A percentile compares a stretch with the other conserved stretches of the same genome.
phyloP scores from a whole-genome alignment of 345 rosid species.

The Citrus australasica region DNA sequence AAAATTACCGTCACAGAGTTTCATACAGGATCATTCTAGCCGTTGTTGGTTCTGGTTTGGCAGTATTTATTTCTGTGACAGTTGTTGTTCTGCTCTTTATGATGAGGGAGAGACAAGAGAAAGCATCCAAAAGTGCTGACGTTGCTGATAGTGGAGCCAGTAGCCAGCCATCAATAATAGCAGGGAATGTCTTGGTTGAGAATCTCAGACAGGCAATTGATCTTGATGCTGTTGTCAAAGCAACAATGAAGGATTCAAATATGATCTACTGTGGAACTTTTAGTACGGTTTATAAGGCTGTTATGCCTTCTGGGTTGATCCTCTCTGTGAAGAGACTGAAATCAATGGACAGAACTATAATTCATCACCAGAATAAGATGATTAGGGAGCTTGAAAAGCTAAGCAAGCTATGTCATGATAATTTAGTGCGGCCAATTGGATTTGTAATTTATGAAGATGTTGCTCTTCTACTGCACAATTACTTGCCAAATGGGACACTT shows the following conservation, averaged over 20 bases:
- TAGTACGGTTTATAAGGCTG: conserved; percentile 83
- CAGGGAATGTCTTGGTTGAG: conserved; percentile 77
- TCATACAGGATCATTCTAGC: conserved; percentile 80
- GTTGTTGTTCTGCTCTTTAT: conserved; percentile 82
- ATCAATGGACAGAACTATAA: conserved; percentile 81
- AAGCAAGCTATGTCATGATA: conserved; percentile 91
- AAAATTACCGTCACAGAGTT: conserved; percentile 68
- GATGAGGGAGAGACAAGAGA: conserved; percentile 97
- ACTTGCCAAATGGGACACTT: conserved; percentile 77
- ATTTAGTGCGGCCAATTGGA: conserved; percentile 77
- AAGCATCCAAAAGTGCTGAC: conserved; percentile 51
- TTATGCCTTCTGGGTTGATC: conserved; percentile 92
- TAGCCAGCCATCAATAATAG: conserved; percentile 60
- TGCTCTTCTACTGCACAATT: conserved; percentile 84
- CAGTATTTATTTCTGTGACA: conserved; percentile 81
- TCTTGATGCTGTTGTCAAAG: conserved; percentile 80
- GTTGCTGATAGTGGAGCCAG: conserved; percentile 41
- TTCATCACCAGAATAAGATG: conserved; percentile 91
- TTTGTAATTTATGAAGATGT: conserved; percentile 88
- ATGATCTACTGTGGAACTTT: conserved; percentile 81
- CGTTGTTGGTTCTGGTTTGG: conserved; percentile 86
- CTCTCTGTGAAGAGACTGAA: conserved; percentile 76
- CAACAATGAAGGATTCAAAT: conserved; percentile 79
- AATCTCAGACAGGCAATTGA: conserved; percentile 89
- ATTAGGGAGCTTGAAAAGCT: conserved; percentile 93